phyloP scores from a whole-genome alignment of 805 yeast species.

The Torulaspora gathmanii region DNA sequence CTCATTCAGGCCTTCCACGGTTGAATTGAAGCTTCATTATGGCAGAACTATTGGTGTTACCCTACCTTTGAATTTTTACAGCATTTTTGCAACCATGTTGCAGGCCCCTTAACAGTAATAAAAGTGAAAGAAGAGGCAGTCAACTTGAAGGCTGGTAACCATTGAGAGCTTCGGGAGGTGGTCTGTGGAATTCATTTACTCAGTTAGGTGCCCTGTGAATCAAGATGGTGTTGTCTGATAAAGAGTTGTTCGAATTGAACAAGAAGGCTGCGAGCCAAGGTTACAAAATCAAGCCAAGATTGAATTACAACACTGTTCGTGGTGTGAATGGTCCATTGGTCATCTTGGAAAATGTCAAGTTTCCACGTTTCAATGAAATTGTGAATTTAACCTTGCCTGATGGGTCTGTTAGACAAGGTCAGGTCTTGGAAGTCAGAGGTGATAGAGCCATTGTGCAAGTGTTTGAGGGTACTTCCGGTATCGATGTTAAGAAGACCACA shows the following conservation, averaged over 20 bases:
- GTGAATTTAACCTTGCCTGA: slow-evolving; percentile 96
- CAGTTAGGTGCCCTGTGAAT: not conserved
- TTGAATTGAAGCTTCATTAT: not conserved
- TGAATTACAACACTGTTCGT: slow-evolving; percentile 92
- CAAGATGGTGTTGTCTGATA: slow-evolving; percentile 35
- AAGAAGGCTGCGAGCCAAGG: slow-evolving; percentile 90
- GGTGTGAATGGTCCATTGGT: slow-evolving; percentile 99
- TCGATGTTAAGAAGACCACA: slow-evolving; percentile 95
- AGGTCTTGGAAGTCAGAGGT: slow-evolving; percentile 96
- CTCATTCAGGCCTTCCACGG: not conserved
- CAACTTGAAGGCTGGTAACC: not conserved
- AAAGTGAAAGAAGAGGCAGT: not conserved
- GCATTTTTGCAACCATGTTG: slow-evolving; percentile 13
- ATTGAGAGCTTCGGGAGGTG: not conserved
- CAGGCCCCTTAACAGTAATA: slow-evolving; percentile 11
- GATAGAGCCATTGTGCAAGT: slow-evolving; percentile 97
- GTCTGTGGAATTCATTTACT: not conserved
- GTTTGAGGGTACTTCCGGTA: slow-evolving; percentile 98
- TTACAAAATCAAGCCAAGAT: slow-evolving; percentile 84
- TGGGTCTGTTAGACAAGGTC: slow-evolving; percentile 92
- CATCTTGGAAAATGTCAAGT: slow-evolving; percentile 77
- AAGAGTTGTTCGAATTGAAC: slow-evolving; percentile 62
- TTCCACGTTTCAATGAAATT: slow-evolving; percentile 91
- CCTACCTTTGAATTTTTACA: slow-evolving; percentile 7
- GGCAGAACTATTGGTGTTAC: slow-evolving; percentile 2